Evolutionary conservation across 1,284 basidiomycete species (phyloP).

Genomic region (Sutorius eximius): DNA sequence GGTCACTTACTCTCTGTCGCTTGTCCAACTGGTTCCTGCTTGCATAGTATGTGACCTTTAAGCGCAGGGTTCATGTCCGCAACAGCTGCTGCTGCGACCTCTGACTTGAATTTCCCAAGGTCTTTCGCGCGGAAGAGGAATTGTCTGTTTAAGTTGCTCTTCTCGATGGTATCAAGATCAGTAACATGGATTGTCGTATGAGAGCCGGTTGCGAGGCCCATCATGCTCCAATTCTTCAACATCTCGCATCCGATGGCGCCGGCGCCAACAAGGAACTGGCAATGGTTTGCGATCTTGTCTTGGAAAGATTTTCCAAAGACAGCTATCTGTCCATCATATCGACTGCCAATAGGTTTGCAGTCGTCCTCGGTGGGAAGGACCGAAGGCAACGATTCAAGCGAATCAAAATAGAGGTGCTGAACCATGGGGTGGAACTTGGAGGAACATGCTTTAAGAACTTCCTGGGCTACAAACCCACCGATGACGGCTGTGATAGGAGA

Average conservation of each 20-base stretch:
- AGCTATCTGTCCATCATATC: constrained; percentile 95
- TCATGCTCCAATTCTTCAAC: constrained; percentile 99
- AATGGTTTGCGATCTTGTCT: constrained; percentile 85
- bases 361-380: constrained; percentile 81
- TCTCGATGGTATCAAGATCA: constrained; percentile 98
- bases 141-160: constrained; percentile 97
- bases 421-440: constrained; percentile 98
- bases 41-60: constrained; percentile 83
- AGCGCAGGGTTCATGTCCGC: constrained; percentile 96
- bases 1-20: constrained; percentile 82
- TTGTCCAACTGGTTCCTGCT: constrained; percentile 93
- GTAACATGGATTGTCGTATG: constrained; percentile 91
- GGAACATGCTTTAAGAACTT: constrained; percentile 95
- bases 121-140: constrained; percentile 99
- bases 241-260: constrained; percentile 99
- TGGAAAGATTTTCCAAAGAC: constrained; percentile 96
- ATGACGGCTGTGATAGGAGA: constrained; percentile 92
- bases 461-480: constrained; percentile 97
- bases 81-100: constrained; percentile 91
- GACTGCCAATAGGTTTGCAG: constrained; percentile 77
- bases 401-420: constrained; percentile 97
- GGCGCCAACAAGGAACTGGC: constrained; percentile 96
- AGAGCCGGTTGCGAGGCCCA: constrained; percentile 87
- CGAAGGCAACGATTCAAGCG: constrained; percentile 88
- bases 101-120: constrained; percentile 96